phyloP scores from a whole-genome alignment of 805 yeast species.

The Cyberlindnera lachancei region DNA sequence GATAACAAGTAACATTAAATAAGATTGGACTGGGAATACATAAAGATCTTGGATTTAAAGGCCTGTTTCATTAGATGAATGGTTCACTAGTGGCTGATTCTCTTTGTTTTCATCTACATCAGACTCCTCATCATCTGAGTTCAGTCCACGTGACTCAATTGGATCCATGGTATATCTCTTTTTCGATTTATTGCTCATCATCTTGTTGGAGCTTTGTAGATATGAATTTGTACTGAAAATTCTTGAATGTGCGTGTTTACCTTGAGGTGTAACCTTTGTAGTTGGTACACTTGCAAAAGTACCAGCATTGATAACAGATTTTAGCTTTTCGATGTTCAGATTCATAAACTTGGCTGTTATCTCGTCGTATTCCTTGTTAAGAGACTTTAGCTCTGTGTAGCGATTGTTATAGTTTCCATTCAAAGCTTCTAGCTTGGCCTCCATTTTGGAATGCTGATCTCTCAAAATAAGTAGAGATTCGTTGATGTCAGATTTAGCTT shows the following conservation, averaged over 20 bases:
- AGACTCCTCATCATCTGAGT: conserved; percentile 1
- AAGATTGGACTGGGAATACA: too few relatives aligned
- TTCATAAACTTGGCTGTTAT: conserved; percentile 20
- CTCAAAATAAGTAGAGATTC: conserved; percentile 11
- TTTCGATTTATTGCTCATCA: background rate
- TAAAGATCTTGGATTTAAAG: too few relatives aligned
- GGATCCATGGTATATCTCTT: conserved; percentile 1
- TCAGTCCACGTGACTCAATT: too few relatives aligned
- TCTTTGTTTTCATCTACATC: background rate
- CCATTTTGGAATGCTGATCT: conserved; percentile 13
- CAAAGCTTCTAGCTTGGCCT: conserved; percentile 16
- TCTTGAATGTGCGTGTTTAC: conserved; percentile 5
- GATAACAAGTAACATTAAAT: too few relatives aligned
- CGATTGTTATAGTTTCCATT: conserved; percentile 20
- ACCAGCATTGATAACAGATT: conserved; percentile 18
- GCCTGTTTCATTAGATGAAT: too few relatives aligned
- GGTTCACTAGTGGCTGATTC: background rate
- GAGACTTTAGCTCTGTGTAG: conserved; percentile 20
- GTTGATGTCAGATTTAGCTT: background rate
- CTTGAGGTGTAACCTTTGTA: background rate
- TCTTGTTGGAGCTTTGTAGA: conserved; percentile 8
- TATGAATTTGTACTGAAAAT: conserved; percentile 24
- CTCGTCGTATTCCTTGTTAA: conserved; percentile 22
- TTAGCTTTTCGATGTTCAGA: conserved; percentile 23
- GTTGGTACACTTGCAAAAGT: conserved; percentile 8